Percentiles rank a stretch among this genome's conserved stretches.
phyloP scores from a whole-genome alignment of 2,329 filamentous ascomycete species.

The Colletotrichum sublineola region DNA sequence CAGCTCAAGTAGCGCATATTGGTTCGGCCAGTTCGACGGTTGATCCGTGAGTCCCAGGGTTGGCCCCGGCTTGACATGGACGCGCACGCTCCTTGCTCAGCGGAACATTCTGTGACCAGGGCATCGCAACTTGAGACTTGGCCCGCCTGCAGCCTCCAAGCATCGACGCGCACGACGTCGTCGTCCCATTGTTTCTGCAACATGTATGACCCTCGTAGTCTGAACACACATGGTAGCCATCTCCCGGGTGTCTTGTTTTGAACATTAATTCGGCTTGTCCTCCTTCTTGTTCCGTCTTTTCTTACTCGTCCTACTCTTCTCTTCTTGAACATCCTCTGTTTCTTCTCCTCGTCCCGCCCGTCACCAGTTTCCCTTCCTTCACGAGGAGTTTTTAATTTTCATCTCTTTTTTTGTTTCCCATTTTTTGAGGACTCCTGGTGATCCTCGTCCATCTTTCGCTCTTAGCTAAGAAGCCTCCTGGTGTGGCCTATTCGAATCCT shows the following conservation, averaged over 20 bases:
- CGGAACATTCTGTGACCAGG: constrained; percentile 40
- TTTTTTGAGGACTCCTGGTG: constrained; percentile 35
- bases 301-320: constrained; percentile 18
- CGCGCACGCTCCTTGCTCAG: constrained; percentile 36
- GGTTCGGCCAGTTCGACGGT: constrained; percentile 35
- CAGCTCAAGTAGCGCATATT: constrained; percentile 14
- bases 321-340: constrained; percentile 24
- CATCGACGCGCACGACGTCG: constrained; percentile 37
- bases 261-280: constrained; percentile 33
- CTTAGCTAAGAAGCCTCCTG: constrained; percentile 33
- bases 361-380: constrained; percentile 19
- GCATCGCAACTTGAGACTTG: constrained; percentile 42
- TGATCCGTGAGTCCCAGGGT: constrained; percentile 21
- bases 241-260: constrained; percentile 31
- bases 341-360: background rate
- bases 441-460: constrained; percentile 36
- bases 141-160: constrained; percentile 38
- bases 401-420: background rate
- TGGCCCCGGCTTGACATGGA: constrained; percentile 35
- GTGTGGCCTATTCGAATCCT: constrained; percentile 32
- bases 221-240: constrained; percentile 16
- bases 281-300: background rate
- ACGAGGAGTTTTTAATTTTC: constrained; percentile 18
- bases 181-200: constrained; percentile 42
- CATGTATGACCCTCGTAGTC: constrained; percentile 39